These are phyloP conservation scores for Butyriboletus loyo DNA, from an alignment of 768 basidiomycete species.

Conservation along the genomic window DNA sequence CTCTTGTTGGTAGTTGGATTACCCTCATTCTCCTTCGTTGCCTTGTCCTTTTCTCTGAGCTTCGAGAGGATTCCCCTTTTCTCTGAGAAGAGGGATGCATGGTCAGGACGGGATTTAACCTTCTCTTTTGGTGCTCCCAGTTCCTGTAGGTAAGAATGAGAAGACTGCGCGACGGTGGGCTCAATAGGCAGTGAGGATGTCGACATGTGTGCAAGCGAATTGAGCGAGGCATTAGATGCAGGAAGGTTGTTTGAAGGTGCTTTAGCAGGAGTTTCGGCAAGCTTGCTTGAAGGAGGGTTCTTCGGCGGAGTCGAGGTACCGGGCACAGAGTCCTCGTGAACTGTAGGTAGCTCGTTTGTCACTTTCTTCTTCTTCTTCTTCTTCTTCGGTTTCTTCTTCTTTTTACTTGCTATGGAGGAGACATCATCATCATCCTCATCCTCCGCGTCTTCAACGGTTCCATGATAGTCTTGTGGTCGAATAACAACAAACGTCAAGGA, in stretches of 20 bases:
- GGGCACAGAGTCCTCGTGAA: slow-evolving; percentile 20
- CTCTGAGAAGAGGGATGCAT: slow-evolving; percentile 48
- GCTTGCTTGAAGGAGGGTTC: slow-evolving; percentile 15
- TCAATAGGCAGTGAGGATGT: slow-evolving; percentile 44
- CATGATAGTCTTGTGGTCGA: slow-evolving; percentile 34
- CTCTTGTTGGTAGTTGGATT: slow-evolving; percentile 34
- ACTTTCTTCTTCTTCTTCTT: slow-evolving; percentile 69
- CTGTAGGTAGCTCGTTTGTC: slow-evolving; percentile 14
- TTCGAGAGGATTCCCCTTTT: slow-evolving; percentile 49
- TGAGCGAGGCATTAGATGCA: slow-evolving; percentile 15
- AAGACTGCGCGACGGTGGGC: slow-evolving; percentile 60
- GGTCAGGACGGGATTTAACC: slow-evolving; percentile 65
- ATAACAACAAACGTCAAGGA: slow-evolving; percentile 4
- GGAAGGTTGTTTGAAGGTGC: slow-evolving; percentile 4
- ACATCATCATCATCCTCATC: slow-evolving; percentile 66
- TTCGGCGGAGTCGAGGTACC: slow-evolving; percentile 16
- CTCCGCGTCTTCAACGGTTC: slow-evolving; percentile 70
- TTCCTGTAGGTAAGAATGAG: slow-evolving; percentile 64
- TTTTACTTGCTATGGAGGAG: slow-evolving; percentile 37
- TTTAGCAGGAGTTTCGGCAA: slow-evolving; percentile 26
- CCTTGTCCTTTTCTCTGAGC: slow-evolving; percentile 35
- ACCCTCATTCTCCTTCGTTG: slow-evolving; percentile 32
- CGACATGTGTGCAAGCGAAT: slow-evolving; percentile 31
- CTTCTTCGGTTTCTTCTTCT: slow-evolving; percentile 66
- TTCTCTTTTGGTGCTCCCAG: slow-evolving; percentile 54